Base-by-base conservation (phyloP, 441 rosid genomes). In the Populus trichocarpa region DNA sequence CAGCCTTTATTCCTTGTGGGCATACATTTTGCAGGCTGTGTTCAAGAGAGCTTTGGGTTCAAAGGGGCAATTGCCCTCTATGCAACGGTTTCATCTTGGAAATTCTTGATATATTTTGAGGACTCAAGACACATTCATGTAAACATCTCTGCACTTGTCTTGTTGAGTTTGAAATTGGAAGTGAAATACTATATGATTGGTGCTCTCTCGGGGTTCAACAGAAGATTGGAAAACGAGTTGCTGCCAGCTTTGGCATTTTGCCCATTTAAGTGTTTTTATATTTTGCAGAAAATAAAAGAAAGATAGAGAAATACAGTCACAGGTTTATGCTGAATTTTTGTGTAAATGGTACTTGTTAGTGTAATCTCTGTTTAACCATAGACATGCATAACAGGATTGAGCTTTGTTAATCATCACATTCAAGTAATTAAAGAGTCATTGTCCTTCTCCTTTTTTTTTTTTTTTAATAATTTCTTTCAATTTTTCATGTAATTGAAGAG, bases 1-100 rank as follows among this genome's bases (percentile, higher is more conserved):
- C 98, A 64, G 98, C 99, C 23, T 93, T 92, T 85, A 93, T 95
- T 40, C 99, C 99, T 4, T 95, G 98, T 23, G 96, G 98, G 26
- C 99, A 95, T 79, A 95, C 96, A 0, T 95, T 95, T 82, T 95
- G 99, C 83, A 86, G 99, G 73, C n/a, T 91, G 77, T 95, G 99
- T 79, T 93, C 99, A 0, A 93, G 96, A 83, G 98, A 95, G 89
- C 90, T 95, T 14, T 88, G 89, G 92, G 95, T 90, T 8, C 91
- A 90, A 81, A 89, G 98, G 78, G 98, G 98, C 22, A 87, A 85
- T 79, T 95, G 99, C 81, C 99, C 99, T 16, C 88, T 95, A 6
- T 95, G 98, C 88, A 95, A 95, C 61, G 88, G 85, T 3, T 83
- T 84, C 76, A 95, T 95, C 75, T 79, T 86, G 79, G 97, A 95